Percentiles rank a stretch among this genome's conserved stretches.
phyloP scores from a whole-genome alignment of 768 basidiomycete species.

The Lentinula lateritia region DNA sequence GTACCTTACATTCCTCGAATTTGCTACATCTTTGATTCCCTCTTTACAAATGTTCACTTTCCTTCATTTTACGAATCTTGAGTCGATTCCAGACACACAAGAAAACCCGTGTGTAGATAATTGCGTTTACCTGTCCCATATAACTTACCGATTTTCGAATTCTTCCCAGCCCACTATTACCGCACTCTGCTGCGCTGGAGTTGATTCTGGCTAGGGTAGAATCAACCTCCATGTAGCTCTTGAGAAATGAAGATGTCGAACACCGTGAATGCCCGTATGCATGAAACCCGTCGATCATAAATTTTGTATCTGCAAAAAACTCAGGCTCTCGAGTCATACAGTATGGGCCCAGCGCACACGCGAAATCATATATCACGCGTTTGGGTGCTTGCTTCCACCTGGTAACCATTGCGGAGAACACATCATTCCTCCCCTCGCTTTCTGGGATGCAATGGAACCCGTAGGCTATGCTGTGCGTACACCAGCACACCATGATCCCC shows the following conservation, averaged over 20 bases:
- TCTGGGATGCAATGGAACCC: constrained; percentile 30
- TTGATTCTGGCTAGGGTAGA: not conserved
- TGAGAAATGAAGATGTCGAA: not conserved
- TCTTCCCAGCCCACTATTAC: not conserved
- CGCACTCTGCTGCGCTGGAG: not conserved
- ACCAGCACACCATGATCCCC: constrained; percentile 26
- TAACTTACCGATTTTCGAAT: not conserved
- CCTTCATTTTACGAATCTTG: not conserved
- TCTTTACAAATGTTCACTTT: not conserved
- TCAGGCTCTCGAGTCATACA: constrained; percentile 12
- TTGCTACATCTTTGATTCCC: too few relatives aligned
- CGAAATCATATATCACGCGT: constrained; percentile 22
- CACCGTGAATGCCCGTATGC: constrained; percentile 10
- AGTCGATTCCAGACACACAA: not conserved
- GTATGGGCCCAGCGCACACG: constrained; percentile 18
- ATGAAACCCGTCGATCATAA: constrained; percentile 15
- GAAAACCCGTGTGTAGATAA: not conserved
- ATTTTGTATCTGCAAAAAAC: constrained; percentile 14
- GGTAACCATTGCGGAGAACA: constrained; percentile 32
- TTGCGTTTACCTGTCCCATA: not conserved
- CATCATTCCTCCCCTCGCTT: constrained; percentile 31
- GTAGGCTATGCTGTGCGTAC: constrained; percentile 25
- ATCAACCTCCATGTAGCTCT: not conserved
- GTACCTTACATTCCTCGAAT: too few relatives aligned
- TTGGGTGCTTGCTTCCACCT: constrained; percentile 22